Evolutionary conservation across 768 basidiomycete species (phyloP).

Genomic region (Tubosaeta sp.): DNA sequence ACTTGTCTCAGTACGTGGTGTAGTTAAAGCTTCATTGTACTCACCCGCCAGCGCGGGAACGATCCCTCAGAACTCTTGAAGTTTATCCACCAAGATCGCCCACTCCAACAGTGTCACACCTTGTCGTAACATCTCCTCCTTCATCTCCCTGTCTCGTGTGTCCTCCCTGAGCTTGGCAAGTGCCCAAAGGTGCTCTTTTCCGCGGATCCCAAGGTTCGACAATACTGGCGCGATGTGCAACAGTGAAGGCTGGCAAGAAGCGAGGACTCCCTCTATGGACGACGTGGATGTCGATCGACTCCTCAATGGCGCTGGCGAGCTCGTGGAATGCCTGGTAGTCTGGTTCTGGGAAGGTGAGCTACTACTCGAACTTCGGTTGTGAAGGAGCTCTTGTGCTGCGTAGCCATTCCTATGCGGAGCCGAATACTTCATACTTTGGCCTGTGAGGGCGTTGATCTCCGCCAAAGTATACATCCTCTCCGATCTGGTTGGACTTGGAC

Average conservation of each 20-base stretch:
- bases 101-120: constrained; percentile 74
- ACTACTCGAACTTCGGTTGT: constrained; percentile 15
- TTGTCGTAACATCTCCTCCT: constrained; percentile 58
- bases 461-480: constrained; percentile 32
- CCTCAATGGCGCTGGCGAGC: constrained; percentile 11
- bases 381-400: constrained; percentile 7
- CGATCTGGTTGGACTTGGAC: constrained; percentile 29
- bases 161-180: constrained; percentile 57
- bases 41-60: neutral
- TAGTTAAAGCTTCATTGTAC: too few relatives aligned
- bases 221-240: too few relatives aligned
- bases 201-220: constrained; percentile 20
- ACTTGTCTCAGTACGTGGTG: too few relatives aligned
- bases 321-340: constrained; percentile 8
- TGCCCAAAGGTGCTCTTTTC: constrained; percentile 59
- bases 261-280: too few relatives aligned
- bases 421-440: constrained; percentile 22
- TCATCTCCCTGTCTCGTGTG: constrained; percentile 65
- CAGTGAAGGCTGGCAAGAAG: too few relatives aligned
- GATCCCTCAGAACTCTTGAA: constrained; percentile 36
- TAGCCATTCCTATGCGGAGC: constrained; percentile 18
- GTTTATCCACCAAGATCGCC: constrained; percentile 69
- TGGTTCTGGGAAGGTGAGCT: constrained; percentile 19
- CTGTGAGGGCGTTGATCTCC: constrained; percentile 9
- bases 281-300: constrained; percentile 35